Evolutionary conservation across 345 rosid species (phyloP), one percentile per base, ranked within the genome.

Genomic region (Lepidium sativum): DNA sequence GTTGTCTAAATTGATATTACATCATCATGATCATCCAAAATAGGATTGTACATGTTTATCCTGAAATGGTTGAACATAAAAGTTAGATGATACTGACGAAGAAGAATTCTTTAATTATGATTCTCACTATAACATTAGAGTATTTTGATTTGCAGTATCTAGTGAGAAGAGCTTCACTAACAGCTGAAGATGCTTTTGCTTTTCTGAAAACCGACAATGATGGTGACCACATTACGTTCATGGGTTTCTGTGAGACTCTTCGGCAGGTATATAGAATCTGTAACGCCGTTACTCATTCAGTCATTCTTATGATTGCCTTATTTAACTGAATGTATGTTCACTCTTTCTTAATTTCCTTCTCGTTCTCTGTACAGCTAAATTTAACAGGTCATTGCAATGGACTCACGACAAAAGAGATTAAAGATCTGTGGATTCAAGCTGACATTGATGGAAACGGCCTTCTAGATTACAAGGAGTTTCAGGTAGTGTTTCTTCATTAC

Each of bases 371-470:
- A 33, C 85, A 89, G 98, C 88, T 92, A 51, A 80, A 86, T 43
- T 73, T 89, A 73, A 83, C 86, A 4, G 97, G 88, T 68, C 89
- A 83, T 15, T 50, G 70, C 62, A 74, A 86, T 48, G 98, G 97
- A 40, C 94, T 89, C 21, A 81, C 78, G 27, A 82, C 63, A 32
- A 85, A 89, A 72, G 97, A 92, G 82, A 86, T 72, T 9, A 75
- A 63, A 63, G 94, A 89, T 60, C 74, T 92, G 65, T 92, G 98
- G 97, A 65, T 44, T 67, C 96, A 83, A 79, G 96, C 89, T 63
- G 97, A 89, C 76, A 74, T 74, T 17, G 96, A 89, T 70, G 88
- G 94, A 45, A 83, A 87, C 2, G 88, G 84, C 27, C 65, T 82
- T 50, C 61, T 92, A 65, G 88, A 87, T 79, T 82, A 81, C 70